Percentiles rank a stretch among this genome's conserved stretches.
Evolutionary conservation across 352 stramenopile genomes (phyloP).

Genomic region (Salisapilia sapeloensis): DNA sequence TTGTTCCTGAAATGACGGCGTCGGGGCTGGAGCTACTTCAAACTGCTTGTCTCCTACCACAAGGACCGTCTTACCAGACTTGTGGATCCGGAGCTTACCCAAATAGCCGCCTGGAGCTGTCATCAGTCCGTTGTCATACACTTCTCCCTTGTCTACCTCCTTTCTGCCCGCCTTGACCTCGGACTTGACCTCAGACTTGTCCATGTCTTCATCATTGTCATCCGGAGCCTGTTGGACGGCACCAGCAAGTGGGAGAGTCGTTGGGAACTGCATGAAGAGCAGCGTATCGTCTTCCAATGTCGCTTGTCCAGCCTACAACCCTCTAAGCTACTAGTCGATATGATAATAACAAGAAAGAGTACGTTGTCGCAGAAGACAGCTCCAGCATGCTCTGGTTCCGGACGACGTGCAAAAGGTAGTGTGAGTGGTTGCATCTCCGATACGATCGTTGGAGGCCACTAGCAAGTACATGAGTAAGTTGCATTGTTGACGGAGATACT

Average conservation of each 20-base stretch:
- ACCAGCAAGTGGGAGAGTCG: slow-evolving; percentile 54
- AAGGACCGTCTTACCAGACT: slow-evolving; percentile 72
- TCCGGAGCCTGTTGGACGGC: slow-evolving; percentile 10
- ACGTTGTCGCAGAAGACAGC: slow-evolving; percentile 46
- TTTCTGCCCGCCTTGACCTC: slow-evolving; percentile 5
- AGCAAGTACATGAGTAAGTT: too few species aligned
- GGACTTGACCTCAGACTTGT: slow-evolving; percentile 6
- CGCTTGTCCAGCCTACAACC: slow-evolving; percentile 18
- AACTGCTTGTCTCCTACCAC: slow-evolving; percentile 80
- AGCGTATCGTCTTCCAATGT: slow-evolving; percentile 44
- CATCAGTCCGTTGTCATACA: slow-evolving; percentile 53
- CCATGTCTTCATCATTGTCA: slow-evolving; percentile 15
- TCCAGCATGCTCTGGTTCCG: slow-evolving; percentile 35
- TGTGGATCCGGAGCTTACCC: slow-evolving; percentile 75
- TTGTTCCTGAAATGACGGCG: slow-evolving; percentile 68
- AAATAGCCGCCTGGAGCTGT: slow-evolving; percentile 60
- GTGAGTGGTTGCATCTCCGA: slow-evolving; percentile 73
- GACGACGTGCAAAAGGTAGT: slow-evolving; percentile 43
- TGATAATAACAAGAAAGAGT: background rate
- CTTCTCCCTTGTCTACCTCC: slow-evolving; percentile 2
- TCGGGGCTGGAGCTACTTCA: slow-evolving; percentile 59
- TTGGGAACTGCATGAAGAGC: slow-evolving; percentile 73
- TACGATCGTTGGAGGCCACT: slow-evolving; percentile 69
- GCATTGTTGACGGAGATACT: background rate
- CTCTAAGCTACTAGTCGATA: background rate